Evolutionary conservation across 2,329 filamentous ascomycete genomes (phyloP), one percentile per base, ranked within the genome.

Genomic region (Atkinsonella texensis): DNA sequence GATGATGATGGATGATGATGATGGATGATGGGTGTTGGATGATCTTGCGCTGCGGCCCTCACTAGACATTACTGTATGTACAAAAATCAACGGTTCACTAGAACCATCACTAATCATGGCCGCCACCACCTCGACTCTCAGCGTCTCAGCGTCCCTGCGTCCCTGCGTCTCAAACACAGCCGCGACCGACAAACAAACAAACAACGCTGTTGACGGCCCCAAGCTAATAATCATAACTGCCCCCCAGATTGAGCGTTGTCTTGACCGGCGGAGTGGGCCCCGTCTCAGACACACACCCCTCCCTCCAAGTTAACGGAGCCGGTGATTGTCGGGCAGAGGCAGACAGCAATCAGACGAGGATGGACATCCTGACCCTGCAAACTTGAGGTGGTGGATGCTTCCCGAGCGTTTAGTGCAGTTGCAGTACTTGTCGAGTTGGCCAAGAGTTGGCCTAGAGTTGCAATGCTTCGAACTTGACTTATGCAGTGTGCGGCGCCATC

Each of bases 81-180:
- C n/a, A n/a, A n/a, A 32, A 35, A 17, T 9, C 12, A 49, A 35
- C 28, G 23, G 48, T 43, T 31, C 2, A 13, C 20, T 10, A 49
- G 20, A 32, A 28, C 4, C 43, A 44, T 45, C 41, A 50, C 48
- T 46, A 50, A 50, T 50, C 48, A 50, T n/a, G 32, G 40, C 31
- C 40, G 47, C 18, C 48, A 17, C 48, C 28, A 42, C 17, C 32
- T 40, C 20, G 17, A 32, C 20, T 43, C 5, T 23, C 20, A 23
- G 32, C 40, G 46, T 12, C 12, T 33, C 28, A 49, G 23, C 40
- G 28, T 32, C 48, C 20, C 20, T 35, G 15, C 39, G 28, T 10
- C 17, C 33, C 20, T 17, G 15, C n/a, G 13, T 35, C 39, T 13
- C 41, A 32, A 20, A 18, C 28, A 35, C 32, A 43, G 38, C 20